Evolutionary conservation across 2,329 filamentous ascomycete species (phyloP).

Genomic region (Colletotrichum australisinense): DNA sequence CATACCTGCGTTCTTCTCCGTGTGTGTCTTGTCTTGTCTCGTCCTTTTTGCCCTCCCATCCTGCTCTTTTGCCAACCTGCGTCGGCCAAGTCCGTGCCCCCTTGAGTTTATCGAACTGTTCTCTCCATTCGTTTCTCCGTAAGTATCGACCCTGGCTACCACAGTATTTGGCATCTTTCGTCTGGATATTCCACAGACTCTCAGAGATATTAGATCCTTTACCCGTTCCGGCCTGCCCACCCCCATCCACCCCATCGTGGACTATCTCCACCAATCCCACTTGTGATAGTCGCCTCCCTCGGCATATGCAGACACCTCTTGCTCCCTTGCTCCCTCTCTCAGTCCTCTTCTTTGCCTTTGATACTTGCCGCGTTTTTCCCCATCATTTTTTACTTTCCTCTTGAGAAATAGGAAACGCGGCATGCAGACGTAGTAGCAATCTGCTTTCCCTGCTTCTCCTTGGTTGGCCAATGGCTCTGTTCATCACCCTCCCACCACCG

Average conservation of each 20-base stretch:
- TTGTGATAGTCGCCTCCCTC: conserved; percentile 43
- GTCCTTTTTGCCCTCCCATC: conserved; percentile 5
- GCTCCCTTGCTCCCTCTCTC: conserved; percentile 32
- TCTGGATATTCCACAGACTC: conserved; percentile 19
- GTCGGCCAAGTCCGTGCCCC: conserved; percentile 19
- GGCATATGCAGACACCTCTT: conserved; percentile 52
- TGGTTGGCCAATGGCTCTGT: conserved; percentile 41
- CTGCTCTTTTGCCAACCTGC: conserved; percentile 23
- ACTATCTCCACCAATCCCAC: conserved; percentile 45
- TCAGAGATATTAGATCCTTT: conserved; percentile 25
- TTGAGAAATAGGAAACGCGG: conserved; percentile 47
- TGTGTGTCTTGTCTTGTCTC: not conserved
- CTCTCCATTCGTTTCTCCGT: conserved; percentile 34
- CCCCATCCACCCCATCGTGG: conserved; percentile 38
- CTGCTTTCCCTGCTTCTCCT: conserved; percentile 38
- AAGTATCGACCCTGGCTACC: not conserved
- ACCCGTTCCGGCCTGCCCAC: conserved; percentile 40
- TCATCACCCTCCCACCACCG: conserved; percentile 41
- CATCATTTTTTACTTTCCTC: conserved; percentile 25
- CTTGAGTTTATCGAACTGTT: not conserved
- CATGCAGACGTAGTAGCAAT: conserved; percentile 40
- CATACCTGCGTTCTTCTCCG: conserved; percentile 18
- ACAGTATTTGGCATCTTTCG: not conserved
- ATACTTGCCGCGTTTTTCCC: conserved; percentile 4
- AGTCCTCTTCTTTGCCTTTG: conserved; percentile 23